These are phyloP conservation scores for Boechera stricta DNA, from an alignment of 345 rosid species.

Conservation along the genomic window DNA sequence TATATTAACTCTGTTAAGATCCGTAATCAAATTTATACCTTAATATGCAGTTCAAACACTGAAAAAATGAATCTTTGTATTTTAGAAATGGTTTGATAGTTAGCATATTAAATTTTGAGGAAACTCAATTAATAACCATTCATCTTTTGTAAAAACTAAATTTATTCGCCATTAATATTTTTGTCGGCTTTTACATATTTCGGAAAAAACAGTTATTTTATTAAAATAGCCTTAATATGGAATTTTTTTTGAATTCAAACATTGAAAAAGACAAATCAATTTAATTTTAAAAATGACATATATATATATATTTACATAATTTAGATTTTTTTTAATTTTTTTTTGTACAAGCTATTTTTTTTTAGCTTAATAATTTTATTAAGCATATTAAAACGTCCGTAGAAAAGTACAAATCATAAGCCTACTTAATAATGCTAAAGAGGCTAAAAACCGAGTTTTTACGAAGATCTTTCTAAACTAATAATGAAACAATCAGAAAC, in stretches of 20 bases:
- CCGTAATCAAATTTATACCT: neutral
- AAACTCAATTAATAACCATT: neutral
- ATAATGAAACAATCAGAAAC: no score
- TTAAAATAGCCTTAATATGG: neutral
- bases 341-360: no score
- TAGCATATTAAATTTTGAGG: neutral
- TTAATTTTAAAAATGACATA: neutral
- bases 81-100: neutral
- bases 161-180: no score
- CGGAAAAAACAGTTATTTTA: neutral
- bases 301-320: no score
- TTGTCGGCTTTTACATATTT: neutral
- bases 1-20: neutral
- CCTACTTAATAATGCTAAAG: no score
- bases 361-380: no score
- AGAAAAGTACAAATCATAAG: no score
- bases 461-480: no score
- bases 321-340: no score
- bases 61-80: neutral
- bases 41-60: neutral
- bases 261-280: neutral
- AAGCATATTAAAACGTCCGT: no score
- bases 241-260: neutral
- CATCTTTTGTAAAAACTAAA: neutral
- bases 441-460: no score